These are phyloP conservation scores for Neophaeococcomyces aloes DNA, from an alignment of 2,329 filamentous ascomycete genomes.

Conservation along the genomic window DNA sequence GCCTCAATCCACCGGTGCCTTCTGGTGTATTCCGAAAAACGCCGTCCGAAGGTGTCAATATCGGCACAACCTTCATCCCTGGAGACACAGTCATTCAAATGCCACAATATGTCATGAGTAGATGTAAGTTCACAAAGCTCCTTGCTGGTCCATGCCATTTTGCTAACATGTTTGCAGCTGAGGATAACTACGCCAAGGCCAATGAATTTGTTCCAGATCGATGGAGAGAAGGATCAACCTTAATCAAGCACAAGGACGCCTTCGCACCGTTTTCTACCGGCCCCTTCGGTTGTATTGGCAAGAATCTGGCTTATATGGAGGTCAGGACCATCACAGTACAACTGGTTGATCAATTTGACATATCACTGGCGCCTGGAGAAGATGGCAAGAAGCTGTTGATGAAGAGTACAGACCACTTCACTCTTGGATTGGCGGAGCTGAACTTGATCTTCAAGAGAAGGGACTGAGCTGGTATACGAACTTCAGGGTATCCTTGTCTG, in stretches of 20 bases:
- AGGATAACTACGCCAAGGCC: constrained; percentile 15
- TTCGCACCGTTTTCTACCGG: constrained; percentile 28
- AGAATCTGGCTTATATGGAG: constrained; percentile 24
- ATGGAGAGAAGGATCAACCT: constrained; percentile 27
- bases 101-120: constrained; percentile 18
- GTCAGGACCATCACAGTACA: constrained; percentile 19
- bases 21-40: constrained; percentile 29
- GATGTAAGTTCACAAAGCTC: constrained; percentile 11
- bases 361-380: constrained; percentile 23
- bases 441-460: constrained; percentile 10
- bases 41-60: constrained; percentile 28
- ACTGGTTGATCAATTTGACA: constrained; percentile 22
- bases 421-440: constrained; percentile 11
- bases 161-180: constrained; percentile 5
- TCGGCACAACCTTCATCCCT: constrained; percentile 28
- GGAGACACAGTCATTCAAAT: constrained; percentile 22
- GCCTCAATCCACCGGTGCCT: constrained; percentile 34
- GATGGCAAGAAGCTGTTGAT: constrained; percentile 13
- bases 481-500: neutral
- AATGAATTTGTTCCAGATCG: constrained; percentile 30
- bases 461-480: neutral
- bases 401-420: constrained; percentile 20
- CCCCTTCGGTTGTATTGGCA: constrained; percentile 24
- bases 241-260: constrained; percentile 26
- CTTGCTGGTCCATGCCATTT: neutral